phyloP scores from a whole-genome alignment of 2,329 filamentous ascomycete species.

The Acrodontium crateriforme region DNA sequence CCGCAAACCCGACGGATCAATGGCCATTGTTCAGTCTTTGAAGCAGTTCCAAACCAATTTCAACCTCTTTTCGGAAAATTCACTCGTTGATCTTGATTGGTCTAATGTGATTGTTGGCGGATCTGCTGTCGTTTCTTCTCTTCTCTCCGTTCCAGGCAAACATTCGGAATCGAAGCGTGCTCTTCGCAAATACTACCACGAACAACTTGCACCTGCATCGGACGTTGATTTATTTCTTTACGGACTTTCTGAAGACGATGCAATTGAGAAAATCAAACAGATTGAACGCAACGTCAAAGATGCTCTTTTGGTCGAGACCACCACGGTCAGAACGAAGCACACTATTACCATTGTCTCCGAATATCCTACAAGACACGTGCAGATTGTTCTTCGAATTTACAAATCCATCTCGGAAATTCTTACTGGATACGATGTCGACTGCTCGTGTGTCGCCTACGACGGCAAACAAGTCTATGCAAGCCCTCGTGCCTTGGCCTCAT shows the following conservation, averaged over 20 bases:
- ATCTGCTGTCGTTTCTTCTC: conserved; percentile 64
- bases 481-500: conserved; percentile 63
- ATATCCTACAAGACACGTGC: conserved; percentile 61
- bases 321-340: conserved; percentile 73
- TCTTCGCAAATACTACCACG: conserved; percentile 55
- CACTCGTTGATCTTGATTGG: conserved; percentile 65
- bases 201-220: conserved; percentile 66
- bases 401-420: conserved; percentile 73
- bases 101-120: conserved; percentile 69
- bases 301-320: conserved; percentile 68
- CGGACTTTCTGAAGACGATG: conserved; percentile 61
- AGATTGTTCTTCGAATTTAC: conserved; percentile 77
- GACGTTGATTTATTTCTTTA: conserved; percentile 83
- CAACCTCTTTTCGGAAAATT: conserved; percentile 66
- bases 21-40: conserved; percentile 53
- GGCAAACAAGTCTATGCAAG: conserved; percentile 67
- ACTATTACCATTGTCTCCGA: conserved; percentile 75
- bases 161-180: conserved; percentile 27
- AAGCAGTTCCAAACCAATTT: conserved; percentile 69
- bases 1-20: conserved; percentile 48
- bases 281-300: conserved; percentile 66
- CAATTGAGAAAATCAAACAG: conserved; percentile 68
- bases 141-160: conserved; percentile 50
- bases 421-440: conserved; percentile 80
- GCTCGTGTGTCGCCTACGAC: conserved; percentile 67